phyloP scores from a whole-genome alignment of 2,329 filamentous ascomycete genomes.

The Bisporella sp. region DNA sequence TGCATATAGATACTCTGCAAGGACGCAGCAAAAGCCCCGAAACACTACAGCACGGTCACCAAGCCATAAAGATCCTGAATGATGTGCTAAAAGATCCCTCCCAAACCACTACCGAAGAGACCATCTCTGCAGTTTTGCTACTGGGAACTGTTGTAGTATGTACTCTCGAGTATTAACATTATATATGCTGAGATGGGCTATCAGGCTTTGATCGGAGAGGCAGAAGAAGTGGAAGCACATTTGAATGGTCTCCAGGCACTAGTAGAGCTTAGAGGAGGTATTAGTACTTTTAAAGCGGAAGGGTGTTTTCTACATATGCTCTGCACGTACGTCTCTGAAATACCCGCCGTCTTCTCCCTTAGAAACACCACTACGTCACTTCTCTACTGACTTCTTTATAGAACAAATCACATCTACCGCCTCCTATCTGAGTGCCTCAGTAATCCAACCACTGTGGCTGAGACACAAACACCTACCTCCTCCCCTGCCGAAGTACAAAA shows the following conservation, averaged over 20 bases:
- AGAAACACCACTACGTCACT: no score
- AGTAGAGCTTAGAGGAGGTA: constrained; percentile 10
- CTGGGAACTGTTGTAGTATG: constrained; percentile 11
- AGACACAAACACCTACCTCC: no score
- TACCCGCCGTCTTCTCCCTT: no score
- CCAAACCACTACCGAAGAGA: constrained; percentile 8
- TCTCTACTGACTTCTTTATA: no score
- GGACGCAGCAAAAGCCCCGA: constrained; percentile 4
- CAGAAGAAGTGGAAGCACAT: constrained; percentile 11
- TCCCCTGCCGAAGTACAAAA: no score
- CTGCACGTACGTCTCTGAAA: constrained; percentile 8
- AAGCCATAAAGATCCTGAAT: constrained; percentile 11
- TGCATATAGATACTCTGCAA: constrained; percentile 8
- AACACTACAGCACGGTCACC: constrained; percentile 10
- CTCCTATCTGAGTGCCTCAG: no score
- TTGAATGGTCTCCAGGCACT: constrained; percentile 11
- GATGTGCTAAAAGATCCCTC: constrained; percentile 3
- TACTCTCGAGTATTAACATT: not conserved
- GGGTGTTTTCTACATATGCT: constrained; percentile 16
- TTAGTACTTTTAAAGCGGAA: constrained; percentile 5
- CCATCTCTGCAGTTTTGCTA: constrained; percentile 11
- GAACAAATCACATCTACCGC: no score
- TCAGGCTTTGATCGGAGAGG: constrained; percentile 11
- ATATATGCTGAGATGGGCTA: not conserved
- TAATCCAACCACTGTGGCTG: no score